These are phyloP conservation scores for Limtongia smithiae DNA, from an alignment of 805 yeast species.

Conservation along the genomic window DNA sequence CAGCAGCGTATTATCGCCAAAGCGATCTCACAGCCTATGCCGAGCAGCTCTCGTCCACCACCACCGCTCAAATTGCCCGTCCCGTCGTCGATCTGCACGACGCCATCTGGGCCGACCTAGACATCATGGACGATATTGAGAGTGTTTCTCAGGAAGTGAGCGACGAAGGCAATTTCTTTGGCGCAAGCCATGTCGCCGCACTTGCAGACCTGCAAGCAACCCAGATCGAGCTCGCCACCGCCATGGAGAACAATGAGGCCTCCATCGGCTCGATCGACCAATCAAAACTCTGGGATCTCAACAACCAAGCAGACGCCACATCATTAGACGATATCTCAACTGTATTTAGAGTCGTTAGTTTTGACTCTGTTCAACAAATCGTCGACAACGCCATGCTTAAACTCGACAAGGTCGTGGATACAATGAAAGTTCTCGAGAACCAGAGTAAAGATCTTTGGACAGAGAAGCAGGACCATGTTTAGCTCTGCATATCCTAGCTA, in stretches of 20 bases:
- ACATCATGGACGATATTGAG: slow-evolving; percentile 75
- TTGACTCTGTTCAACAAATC: slow-evolving; percentile 49
- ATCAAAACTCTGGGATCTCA: slow-evolving; percentile 25
- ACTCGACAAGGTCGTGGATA: slow-evolving; percentile 51
- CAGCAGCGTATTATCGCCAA: no score
- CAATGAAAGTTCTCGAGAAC: slow-evolving; percentile 38
- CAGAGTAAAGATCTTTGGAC: slow-evolving; percentile 35
- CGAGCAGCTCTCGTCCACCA: no score
- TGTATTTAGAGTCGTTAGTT: slow-evolving; percentile 49
- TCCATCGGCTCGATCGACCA: slow-evolving; percentile 30
- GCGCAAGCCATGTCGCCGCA: slow-evolving; percentile 47
- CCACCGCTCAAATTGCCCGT: not conserved
- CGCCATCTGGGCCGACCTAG: slow-evolving; percentile 81
- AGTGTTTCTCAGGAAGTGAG: slow-evolving; percentile 47
- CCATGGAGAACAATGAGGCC: slow-evolving; percentile 39
- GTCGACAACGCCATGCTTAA: slow-evolving; percentile 49
- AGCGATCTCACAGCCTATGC: no score
- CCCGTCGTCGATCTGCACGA: slow-evolving; percentile 55
- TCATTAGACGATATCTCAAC: slow-evolving; percentile 19
- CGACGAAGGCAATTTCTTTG: slow-evolving; percentile 39
- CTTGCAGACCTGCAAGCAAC: slow-evolving; percentile 52
- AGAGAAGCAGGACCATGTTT: slow-evolving; percentile 10
- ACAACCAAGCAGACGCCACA: slow-evolving; percentile 24
- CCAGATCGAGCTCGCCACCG: slow-evolving; percentile 50
- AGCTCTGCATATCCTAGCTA: not conserved